These are phyloP conservation scores for Cutaneotrichosporon sp. DNA, from an alignment of 1,284 basidiomycete species.

Conservation along the genomic window DNA sequence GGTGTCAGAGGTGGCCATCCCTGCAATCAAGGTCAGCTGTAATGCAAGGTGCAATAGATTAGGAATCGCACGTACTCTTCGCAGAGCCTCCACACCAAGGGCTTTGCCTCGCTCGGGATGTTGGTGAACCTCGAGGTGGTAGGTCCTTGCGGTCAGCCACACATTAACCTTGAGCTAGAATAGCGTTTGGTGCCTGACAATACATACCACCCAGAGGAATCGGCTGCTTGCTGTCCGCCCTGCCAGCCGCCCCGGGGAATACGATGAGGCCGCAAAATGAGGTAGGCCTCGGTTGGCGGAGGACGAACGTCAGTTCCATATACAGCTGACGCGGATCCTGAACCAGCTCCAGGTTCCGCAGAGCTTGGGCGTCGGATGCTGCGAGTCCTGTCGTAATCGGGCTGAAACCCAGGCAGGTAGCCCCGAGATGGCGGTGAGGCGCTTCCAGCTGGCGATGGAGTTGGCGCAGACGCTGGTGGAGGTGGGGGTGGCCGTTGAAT, in stretches of 20 bases:
- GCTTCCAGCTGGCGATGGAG: neutral
- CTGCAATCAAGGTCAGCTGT: neutral
- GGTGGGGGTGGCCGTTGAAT: conserved; percentile 11
- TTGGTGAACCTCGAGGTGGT: conserved; percentile 13
- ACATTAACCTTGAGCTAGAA: neutral
- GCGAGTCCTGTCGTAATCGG: conserved; percentile 14
- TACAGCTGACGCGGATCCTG: conserved; percentile 6
- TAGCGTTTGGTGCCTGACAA: neutral
- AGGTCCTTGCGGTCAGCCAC: conserved; percentile 8
- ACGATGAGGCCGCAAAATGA: conserved; percentile 16
- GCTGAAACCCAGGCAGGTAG: conserved; percentile 16
- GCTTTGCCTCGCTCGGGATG: conserved; percentile 18
- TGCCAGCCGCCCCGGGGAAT: conserved; percentile 16
- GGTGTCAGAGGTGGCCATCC: conserved; percentile 21
- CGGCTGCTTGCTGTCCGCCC: neutral
- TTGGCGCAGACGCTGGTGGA: conserved; percentile 12
- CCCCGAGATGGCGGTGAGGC: conserved; percentile 1
- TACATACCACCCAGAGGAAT: conserved; percentile 14
- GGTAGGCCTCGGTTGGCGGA: conserved; percentile 17
- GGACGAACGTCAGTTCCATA: conserved; percentile 10
- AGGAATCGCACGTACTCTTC: conserved; percentile 10
- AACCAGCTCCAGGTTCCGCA: conserved; percentile 1
- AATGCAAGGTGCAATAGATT: no score
- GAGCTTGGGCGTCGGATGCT: conserved; percentile 7
- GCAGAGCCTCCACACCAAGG: conserved; percentile 14